Evolutionary conservation across 768 basidiomycete species (phyloP).

Genomic region (Auricularia cornea): DNA sequence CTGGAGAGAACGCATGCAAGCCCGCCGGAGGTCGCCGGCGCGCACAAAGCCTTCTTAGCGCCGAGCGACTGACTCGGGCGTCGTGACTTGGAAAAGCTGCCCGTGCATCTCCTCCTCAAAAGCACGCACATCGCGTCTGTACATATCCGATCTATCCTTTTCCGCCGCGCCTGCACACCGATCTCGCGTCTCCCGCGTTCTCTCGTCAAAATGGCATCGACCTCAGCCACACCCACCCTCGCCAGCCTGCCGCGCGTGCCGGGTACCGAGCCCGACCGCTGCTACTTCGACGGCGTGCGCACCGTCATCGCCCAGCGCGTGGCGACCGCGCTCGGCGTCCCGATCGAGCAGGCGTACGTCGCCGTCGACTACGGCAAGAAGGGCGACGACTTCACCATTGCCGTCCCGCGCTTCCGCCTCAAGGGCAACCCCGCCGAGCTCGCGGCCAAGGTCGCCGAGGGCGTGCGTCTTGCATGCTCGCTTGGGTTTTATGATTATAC

Average conservation of each 20-base stretch:
- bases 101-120: too few relatives aligned
- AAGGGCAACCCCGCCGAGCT: slow-evolving; percentile 75
- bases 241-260: slow-evolving; percentile 30
- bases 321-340: slow-evolving; percentile 57
- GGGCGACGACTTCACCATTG: slow-evolving; percentile 87
- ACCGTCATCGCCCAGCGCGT: slow-evolving; percentile 70
- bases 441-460: slow-evolving; percentile 61
- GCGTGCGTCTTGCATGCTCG: slow-evolving; percentile 43
- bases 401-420: slow-evolving; percentile 83
- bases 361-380: slow-evolving; percentile 90
- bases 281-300: slow-evolving; percentile 68
- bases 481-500: not conserved
- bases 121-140: too few relatives aligned
- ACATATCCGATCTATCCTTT: too few relatives aligned
- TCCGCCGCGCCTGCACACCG: too few relatives aligned
- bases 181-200: too few relatives aligned
- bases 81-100: too few relatives aligned
- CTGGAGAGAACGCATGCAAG: too few relatives aligned
- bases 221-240: not conserved
- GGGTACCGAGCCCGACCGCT: slow-evolving; percentile 55
- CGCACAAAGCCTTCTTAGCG: too few relatives aligned
- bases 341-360: slow-evolving; percentile 68
- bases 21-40: too few relatives aligned
- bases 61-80: too few relatives aligned
- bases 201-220: not conserved